These are phyloP conservation scores for Globisporangium radiosum DNA, from an alignment of 352 stramenopile species.

Conservation along the genomic window DNA sequence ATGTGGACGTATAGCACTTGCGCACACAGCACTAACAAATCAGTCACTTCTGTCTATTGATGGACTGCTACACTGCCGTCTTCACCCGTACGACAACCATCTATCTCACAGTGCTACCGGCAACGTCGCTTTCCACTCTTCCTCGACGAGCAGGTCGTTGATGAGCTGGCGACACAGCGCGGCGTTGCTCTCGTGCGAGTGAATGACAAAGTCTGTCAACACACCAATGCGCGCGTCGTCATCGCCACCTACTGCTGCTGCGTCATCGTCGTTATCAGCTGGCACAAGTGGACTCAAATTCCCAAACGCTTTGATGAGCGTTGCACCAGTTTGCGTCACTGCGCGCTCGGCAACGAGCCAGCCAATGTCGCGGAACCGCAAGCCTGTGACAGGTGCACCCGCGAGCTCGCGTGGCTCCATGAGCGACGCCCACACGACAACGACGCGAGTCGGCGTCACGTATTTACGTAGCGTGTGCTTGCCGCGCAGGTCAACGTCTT, in stretches of 20 bases:
- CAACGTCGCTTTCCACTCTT: constrained; percentile 31
- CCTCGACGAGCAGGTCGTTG: constrained; percentile 30
- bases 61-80: too few species aligned
- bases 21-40: too few species aligned
- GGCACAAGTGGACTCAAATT: constrained; percentile 6
- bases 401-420: constrained; percentile 33
- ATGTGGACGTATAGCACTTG: too few species aligned
- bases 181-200: constrained; percentile 23
- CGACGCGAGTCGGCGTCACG: constrained; percentile 16
- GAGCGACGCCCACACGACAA: constrained; percentile 45
- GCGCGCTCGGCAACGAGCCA: constrained; percentile 16
- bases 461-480: constrained; percentile 40
- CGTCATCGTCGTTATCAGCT: background rate
- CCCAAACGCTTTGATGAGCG: constrained; percentile 10
- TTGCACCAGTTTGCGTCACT: background rate
- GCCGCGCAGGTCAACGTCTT: constrained; percentile 29
- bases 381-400: constrained; percentile 18
- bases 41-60: too few species aligned
- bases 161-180: constrained; percentile 24
- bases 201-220: constrained; percentile 33
- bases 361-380: constrained; percentile 27
- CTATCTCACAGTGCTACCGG: constrained; percentile 6
- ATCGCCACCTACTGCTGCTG: background rate
- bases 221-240: constrained; percentile 21
- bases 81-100: too few species aligned